phyloP scores from a whole-genome alignment of 768 basidiomycete species.

The Termitomyces sp. region DNA sequence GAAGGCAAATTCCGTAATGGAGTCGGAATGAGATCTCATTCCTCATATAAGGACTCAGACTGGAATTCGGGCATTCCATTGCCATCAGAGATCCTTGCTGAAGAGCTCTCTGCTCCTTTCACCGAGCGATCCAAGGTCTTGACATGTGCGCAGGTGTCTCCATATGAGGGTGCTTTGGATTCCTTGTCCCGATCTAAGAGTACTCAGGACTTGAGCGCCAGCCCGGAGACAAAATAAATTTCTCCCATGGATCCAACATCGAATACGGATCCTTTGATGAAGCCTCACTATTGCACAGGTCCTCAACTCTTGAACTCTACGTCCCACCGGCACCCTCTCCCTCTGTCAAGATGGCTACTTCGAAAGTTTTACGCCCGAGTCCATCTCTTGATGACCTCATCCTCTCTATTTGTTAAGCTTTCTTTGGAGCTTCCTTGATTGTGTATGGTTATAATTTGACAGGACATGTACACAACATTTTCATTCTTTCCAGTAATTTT shows the following conservation, averaged over 20 bases:
- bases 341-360: not conserved
- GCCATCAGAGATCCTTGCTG: not conserved
- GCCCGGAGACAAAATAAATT: not conserved
- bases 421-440: not conserved
- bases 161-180: not conserved
- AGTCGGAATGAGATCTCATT: not conserved
- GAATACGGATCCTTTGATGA: not conserved
- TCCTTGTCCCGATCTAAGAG: not conserved
- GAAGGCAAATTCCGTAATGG: not conserved
- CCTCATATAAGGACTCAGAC: not conserved
- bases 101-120: not conserved
- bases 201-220: not conserved
- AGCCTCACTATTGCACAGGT: not conserved
- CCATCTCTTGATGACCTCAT: not conserved
- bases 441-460: too few species aligned
- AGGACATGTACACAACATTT: not conserved
- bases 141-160: not conserved
- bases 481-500: too few species aligned
- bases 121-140: not conserved
- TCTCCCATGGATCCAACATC: not conserved
- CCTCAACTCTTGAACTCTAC: too few species aligned
- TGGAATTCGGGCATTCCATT: not conserved
- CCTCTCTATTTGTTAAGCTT: not conserved
- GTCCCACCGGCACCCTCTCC: too few species aligned
- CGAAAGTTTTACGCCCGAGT: not conserved